Base-by-base conservation (phyloP, 257 asterid species). In the Solanum pinnatisectum region DNA sequence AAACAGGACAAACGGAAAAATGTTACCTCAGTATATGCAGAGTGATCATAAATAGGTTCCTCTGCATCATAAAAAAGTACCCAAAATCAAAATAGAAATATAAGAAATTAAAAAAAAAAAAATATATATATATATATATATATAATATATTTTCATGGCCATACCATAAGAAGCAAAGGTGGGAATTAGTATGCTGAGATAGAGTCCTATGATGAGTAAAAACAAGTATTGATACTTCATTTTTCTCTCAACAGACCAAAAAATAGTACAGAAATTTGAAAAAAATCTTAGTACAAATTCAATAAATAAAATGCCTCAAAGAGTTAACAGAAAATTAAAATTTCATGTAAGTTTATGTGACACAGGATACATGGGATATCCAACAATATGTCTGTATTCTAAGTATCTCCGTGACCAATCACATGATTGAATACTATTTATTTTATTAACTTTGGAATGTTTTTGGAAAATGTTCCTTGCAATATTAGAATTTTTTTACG, bases 1-100 rank as follows among this genome's bases (percentile, higher is more conserved):
- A 42, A 8, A 14, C 33, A 5, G n/a, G 7, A 35, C 27, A 8
- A 35, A 73, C 4, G 16, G 46, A 35, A 73, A 35, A 87, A 60
- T 22, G 3, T 37, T 90, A 91, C 93, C 93, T 90, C 90, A 52
- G 88, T 91, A 76, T 90, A 88, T 33, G 93, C 92, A 72, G 91
- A 87, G 25, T 91, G 87, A 87, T 91, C 92, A 18, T 91, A 91
- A 22, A 89, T 27, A 39, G 87, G 88, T 73, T 35, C 88, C 42
- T 56, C 89, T 42, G 35, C 83, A 68, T 77, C 84, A 25, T 39
- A n/a, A 20, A 74, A 35, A 2, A 68, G 73, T 67, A 67, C 18
- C 35, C 35, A 65, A 65, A 11, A 65, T 25, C 70, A 23, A 63
- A 63, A 4, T 10, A 8, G 18, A 2, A 67, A 67, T 67, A 67